These are phyloP conservation scores for Rhododendron ferrugineum DNA, from an alignment of 148 eudicot genomes.

Conservation along the genomic window DNA sequence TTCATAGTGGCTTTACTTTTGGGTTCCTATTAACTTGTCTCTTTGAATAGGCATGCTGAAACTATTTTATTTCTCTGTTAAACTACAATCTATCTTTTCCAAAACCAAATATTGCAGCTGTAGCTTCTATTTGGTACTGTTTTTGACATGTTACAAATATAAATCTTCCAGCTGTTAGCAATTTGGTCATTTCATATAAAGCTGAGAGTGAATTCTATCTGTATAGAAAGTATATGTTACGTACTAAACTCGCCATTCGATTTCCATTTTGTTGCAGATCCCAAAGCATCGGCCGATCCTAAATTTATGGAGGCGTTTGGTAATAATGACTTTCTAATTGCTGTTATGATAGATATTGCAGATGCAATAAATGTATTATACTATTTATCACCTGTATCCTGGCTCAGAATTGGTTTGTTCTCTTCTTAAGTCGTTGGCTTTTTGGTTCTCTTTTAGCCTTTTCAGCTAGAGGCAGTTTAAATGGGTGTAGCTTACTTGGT, in stretches of 20 bases:
- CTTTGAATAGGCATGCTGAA: not conserved
- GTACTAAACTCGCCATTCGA: not conserved
- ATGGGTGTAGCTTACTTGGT: not conserved
- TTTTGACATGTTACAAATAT: not conserved
- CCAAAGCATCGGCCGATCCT: slow-evolving; percentile 57
- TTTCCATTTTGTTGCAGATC: slow-evolving; percentile 45
- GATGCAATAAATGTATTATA: not conserved
- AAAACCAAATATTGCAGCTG: not conserved
- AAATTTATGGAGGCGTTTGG: slow-evolving; percentile 84
- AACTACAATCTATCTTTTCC: not conserved
- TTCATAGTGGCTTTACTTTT: not conserved
- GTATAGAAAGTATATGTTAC: not conserved
- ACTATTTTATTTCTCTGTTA: not conserved
- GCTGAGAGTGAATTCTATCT: not conserved
- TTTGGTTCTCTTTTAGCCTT: not conserved
- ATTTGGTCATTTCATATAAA: not conserved
- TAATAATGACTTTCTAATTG: slow-evolving; percentile 25
- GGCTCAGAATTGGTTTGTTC: not conserved
- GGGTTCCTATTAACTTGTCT: slow-evolving; percentile 3
- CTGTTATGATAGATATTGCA: not conserved
- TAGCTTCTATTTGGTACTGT: not conserved
- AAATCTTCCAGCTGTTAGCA: not conserved
- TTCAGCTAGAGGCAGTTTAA: not conserved
- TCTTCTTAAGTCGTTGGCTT: not conserved
- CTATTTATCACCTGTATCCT: not conserved